Evolutionary conservation across 1,284 basidiomycete species (phyloP), one percentile per base, ranked within the genome.

Genomic region (Neonothopanus nambi): DNA sequence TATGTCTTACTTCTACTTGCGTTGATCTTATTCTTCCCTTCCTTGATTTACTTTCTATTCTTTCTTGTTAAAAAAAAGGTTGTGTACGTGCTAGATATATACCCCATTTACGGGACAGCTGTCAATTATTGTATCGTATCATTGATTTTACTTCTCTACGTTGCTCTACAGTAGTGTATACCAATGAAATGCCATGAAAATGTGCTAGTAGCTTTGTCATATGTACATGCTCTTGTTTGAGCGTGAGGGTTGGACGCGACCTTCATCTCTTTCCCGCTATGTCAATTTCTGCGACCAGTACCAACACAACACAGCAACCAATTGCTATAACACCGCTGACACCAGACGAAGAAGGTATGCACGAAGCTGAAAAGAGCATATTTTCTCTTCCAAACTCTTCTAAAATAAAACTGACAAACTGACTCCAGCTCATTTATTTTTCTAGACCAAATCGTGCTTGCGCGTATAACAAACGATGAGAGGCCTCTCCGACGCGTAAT

Each of bases 401-500:
- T 40, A 33, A 9, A 26, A 13, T 20, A 42, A 44, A 21, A n/a
- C 17, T 52, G 57, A 59, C 30, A 3, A 54, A 58, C 56, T 46
- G 45, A 61, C 55, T 62, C 51, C 66, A 60, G 60, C 56, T 53
- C 52, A 56, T 53, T 54, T 55, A 43, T 54, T 50, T 17, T 39
- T 55, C 38, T 59, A 92, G 89, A 92, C 69, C 78, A 80, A 51
- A 83, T 91, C 59, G 87, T 91, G 50, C 83, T 87, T 63, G 78
- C 85, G 2, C 81, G 89, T 52, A 89, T 92, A 56, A 84, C 82
- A 17, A 87, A 90, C 63, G 89, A 89, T 65, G 72, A 91, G 75
- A 73, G 88, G 62, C 76, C 83, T 20, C 74, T 92, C 23, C 82
- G 85, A 38, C 82, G 88, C 43, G 80, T 92, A 48, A 81, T 89